Base-by-base conservation (phyloP, 2,329 filamentous ascomycete species). In the Penicillium brasilianum region DNA sequence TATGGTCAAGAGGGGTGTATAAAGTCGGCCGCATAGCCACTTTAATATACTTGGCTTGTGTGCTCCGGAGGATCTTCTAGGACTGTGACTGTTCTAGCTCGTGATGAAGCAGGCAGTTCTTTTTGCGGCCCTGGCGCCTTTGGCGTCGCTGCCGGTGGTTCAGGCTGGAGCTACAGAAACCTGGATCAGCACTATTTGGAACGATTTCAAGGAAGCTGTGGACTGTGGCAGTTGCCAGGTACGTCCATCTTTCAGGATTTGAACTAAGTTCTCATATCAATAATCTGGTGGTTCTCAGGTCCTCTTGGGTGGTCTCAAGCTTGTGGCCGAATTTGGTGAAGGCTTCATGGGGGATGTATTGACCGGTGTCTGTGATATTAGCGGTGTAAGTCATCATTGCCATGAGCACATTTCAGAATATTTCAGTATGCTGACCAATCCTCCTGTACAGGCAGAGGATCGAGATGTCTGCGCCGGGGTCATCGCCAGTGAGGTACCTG, bases 401-500 rank as follows among this genome's bases (percentile, higher is more conserved):
- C 41, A 4, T 0, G n/a, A 32, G 8, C 25, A 18, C 6, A 2
- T 13, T 20, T 49, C 20, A 54, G 20, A 18, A 2, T 28, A 11
- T n/a, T 4, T 36, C 20, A 39, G 1, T 20, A 20, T 1, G 16
- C 4, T 14, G 14, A n/a, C 56, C 44, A n/a, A 50, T 32, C 10
- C 25, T 20, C 9, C 5, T 18, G 16, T 30, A 20, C 48, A 84
- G 80, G 73, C 78, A 39, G 79, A 84, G 67, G 84, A 87, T 57
- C 69, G 74, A 32, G 85, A 87, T 69, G 85, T 87, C 28, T 87
- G 85, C 59, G 74, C 78, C 2, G 85, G 85, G 5, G 74, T 82
- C 9, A 78, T 87, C 30, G 76, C 74, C 4, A 77, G 79, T 1
- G 84, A 87, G 69, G 84, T 83, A 0, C 84, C 84, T 2, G 82